Percentiles rank a stretch among this genome's conserved stretches.
Conservation (phyloP, 306 rosid species). For the Sphenostylis stenocarpa region DNA sequence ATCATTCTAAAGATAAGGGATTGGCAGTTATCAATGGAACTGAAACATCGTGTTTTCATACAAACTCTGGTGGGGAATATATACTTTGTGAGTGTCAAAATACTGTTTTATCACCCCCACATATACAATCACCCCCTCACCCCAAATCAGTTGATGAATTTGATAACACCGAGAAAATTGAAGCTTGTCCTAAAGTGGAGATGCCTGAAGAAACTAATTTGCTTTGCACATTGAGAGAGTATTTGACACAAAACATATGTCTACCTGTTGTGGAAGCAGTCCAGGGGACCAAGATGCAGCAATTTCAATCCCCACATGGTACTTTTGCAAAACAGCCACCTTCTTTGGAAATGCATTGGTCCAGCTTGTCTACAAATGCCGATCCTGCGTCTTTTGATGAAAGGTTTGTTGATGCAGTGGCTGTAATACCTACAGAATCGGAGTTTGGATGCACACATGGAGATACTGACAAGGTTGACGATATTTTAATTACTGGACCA, state of each 20-base stretch:
- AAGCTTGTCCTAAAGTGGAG: conserved; percentile 28
- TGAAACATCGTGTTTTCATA: conserved; percentile 30
- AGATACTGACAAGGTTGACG: conserved; percentile 25
- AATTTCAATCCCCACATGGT: neutral
- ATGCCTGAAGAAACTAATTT: conserved; percentile 35
- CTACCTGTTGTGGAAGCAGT: conserved; percentile 38
- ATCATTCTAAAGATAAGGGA: conserved; percentile 24
- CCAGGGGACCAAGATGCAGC: conserved; percentile 29
- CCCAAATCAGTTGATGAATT: conserved; percentile 31
- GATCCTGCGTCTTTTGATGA: conserved; percentile 16
- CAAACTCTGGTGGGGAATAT: conserved; percentile 14
- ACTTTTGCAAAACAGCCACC: neutral
- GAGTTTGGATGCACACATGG: conserved; percentile 13
- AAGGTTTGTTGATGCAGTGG: neutral
- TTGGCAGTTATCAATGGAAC: conserved; percentile 20
- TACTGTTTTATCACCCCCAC: conserved; percentile 30
- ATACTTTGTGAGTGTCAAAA: neutral
- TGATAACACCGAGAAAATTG: neutral
- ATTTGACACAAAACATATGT: conserved; percentile 32
- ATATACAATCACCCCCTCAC: conserved; percentile 36
- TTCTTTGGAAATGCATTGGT: neutral
- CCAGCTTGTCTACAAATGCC: conserved; percentile 20
- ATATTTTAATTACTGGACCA: neutral
- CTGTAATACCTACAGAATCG: conserved; percentile 15
- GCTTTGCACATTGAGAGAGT: conserved; percentile 39